A percentile compares a stretch with the other conserved stretches of the same genome.
phyloP scores from a whole-genome alignment of 345 rosid species.

The Excoecaria agallocha region DNA sequence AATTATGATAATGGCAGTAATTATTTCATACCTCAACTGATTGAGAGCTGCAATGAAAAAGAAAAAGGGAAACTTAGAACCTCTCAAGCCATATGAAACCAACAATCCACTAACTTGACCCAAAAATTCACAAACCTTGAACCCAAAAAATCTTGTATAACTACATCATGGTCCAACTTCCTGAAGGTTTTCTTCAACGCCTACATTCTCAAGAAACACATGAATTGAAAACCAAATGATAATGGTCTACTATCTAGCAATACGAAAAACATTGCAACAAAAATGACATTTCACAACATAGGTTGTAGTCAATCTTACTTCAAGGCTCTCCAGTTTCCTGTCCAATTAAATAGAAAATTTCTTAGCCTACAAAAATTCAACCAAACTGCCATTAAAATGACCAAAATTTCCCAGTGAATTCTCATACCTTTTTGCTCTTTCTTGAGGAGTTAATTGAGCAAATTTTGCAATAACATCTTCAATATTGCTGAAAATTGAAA shows the following conservation, averaged over 20 bases:
- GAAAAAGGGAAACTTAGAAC: slow-evolving; percentile 28
- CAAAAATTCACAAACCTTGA: slow-evolving; percentile 45
- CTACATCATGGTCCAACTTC: slow-evolving; percentile 90
- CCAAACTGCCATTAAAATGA: slow-evolving; percentile 18
- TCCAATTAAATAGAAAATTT: slow-evolving; percentile 23
- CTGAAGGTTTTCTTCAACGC: slow-evolving; percentile 85
- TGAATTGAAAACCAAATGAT: slow-evolving; percentile 9
- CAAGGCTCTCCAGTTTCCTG: slow-evolving; percentile 97
- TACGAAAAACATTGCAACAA: slow-evolving; percentile 14
- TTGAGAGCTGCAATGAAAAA: slow-evolving; percentile 53
- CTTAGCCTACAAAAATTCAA: slow-evolving; percentile 18
- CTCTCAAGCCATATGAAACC: slow-evolving; percentile 8
- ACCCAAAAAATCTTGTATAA: slow-evolving; percentile 76
- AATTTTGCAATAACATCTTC: slow-evolving; percentile 81
- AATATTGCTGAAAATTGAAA: slow-evolving; percentile 46
- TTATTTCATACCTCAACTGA: slow-evolving; percentile 59
- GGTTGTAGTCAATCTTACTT: slow-evolving; percentile 49
- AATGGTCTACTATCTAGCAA: slow-evolving; percentile 2
- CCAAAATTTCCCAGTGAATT: background rate
- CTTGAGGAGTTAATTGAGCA: slow-evolving; percentile 76
- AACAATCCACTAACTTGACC: slow-evolving; percentile 10
- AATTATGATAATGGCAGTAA: background rate
- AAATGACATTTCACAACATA: slow-evolving; percentile 11
- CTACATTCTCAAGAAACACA: slow-evolving; percentile 42
- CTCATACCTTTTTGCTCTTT: slow-evolving; percentile 75